Conservation (phyloP, 371 early-diverging fungal species). For the Syncephalastrum contaminatum region DNA sequence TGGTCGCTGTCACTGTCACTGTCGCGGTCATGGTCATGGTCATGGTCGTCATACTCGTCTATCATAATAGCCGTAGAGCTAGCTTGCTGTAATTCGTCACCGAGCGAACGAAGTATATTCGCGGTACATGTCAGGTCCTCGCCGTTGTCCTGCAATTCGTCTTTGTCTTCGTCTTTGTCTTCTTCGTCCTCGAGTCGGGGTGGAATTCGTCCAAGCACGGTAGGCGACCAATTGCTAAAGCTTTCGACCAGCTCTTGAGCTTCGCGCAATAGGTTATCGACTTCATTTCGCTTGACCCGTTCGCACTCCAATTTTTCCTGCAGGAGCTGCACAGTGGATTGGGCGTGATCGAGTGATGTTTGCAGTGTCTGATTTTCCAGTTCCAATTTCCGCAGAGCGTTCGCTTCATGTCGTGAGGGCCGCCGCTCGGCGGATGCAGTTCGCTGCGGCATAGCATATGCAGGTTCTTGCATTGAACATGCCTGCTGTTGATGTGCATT, state of each 20-base stretch:
- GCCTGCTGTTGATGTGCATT: constrained; percentile 6
- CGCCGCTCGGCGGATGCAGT: neutral
- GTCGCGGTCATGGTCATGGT: no score
- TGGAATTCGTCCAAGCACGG: no score
- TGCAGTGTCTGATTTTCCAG: constrained; percentile 10
- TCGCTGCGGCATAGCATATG: neutral
- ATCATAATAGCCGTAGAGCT: no score
- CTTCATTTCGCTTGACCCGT: constrained; percentile 11
- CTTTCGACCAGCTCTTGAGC: constrained; percentile 23
- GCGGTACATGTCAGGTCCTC: neutral
- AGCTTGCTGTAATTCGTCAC: constrained; percentile 13
- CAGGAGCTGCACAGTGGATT: constrained; percentile 5
- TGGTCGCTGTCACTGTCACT: no score
- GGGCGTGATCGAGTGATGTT: constrained; percentile 11
- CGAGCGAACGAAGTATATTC: neutral
- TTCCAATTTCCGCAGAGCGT: constrained; percentile 8
- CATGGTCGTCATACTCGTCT: neutral
- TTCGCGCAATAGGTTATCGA: constrained; percentile 12
- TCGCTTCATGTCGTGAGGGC: constrained; percentile 10
- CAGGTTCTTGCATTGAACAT: neutral
- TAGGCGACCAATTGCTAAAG: neutral
- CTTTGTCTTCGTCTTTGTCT: neutral
- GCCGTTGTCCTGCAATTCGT: neutral
- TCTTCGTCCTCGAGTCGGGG: neutral
- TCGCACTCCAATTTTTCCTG: constrained; percentile 13